These are phyloP conservation scores for Conoideocrella luteorostrata DNA, from an alignment of 2,329 filamentous ascomycete genomes.

Conservation along the genomic window DNA sequence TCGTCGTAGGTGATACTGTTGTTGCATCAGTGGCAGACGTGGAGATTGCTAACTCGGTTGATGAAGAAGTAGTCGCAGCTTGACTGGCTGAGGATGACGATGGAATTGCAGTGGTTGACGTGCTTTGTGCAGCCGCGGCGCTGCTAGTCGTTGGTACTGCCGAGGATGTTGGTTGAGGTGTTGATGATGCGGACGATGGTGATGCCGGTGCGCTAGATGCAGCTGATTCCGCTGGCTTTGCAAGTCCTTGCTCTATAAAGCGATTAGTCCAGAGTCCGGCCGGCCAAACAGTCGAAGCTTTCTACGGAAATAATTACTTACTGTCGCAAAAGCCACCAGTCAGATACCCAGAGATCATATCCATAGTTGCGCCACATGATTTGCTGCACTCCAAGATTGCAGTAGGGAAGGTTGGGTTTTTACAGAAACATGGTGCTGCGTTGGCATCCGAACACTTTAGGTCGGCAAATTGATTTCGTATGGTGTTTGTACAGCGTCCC, in stretches of 20 bases:
- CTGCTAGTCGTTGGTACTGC: background rate
- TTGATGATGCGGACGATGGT: background rate
- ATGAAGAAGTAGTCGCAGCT: background rate
- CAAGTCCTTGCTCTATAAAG: background rate
- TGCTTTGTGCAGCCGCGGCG: background rate
- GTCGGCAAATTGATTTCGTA: slow-evolving; percentile 15
- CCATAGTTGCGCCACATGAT: slow-evolving; percentile 17
- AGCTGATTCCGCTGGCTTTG: background rate
- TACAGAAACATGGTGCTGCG: slow-evolving; percentile 34
- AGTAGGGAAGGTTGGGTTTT: slow-evolving; percentile 23
- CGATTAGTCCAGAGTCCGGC: background rate
- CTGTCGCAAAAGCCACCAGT: slow-evolving; percentile 17
- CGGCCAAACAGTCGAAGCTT: background rate
- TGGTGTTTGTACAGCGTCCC: slow-evolving; percentile 15
- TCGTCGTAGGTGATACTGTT: slow-evolving; percentile 7
- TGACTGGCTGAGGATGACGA: slow-evolving; percentile 1
- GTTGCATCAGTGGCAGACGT: slow-evolving; percentile 3
- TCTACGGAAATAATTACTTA: slow-evolving; percentile 9
- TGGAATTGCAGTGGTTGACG: background rate
- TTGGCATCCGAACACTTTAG: slow-evolving; percentile 21
- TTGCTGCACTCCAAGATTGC: slow-evolving; percentile 35
- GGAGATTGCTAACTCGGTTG: background rate
- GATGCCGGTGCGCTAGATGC: background rate
- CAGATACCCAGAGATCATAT: slow-evolving; percentile 16
- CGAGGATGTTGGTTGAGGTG: background rate